Evolutionary conservation across 2,329 filamentous ascomycete genomes (phyloP).

Genomic region (Pseudocercospora pini-densiflorae): DNA sequence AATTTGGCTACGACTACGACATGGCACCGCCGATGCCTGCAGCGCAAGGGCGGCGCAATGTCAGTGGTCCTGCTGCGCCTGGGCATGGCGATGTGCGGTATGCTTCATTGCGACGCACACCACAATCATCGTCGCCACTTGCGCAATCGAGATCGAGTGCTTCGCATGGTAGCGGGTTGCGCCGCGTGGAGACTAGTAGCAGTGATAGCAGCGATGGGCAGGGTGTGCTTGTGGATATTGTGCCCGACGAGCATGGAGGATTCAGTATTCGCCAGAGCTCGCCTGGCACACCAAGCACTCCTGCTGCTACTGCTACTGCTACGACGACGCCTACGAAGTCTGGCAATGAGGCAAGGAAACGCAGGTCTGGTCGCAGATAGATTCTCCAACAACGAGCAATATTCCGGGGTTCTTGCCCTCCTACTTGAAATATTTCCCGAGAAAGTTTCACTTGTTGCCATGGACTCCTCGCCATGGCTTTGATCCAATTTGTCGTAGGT

Average conservation of each 20-base stretch:
- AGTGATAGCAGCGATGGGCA: constrained; percentile 35
- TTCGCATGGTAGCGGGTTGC: constrained; percentile 27
- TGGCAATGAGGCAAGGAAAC: constrained; percentile 29
- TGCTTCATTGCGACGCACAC: constrained; percentile 35
- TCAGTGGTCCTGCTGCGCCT: constrained; percentile 38
- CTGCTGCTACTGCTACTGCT: constrained; percentile 21
- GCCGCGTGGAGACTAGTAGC: constrained; percentile 30
- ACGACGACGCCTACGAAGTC: constrained; percentile 18
- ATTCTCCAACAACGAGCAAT: not conserved
- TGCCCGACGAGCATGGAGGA: constrained; percentile 30
- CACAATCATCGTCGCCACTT: constrained; percentile 32
- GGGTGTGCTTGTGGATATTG: constrained; percentile 38
- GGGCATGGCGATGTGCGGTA: constrained; percentile 38
- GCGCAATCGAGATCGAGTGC: constrained; percentile 20
- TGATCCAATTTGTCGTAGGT: no score
- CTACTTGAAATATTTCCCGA: no score
- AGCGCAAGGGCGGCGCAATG: constrained; percentile 42
- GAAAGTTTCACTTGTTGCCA: no score
- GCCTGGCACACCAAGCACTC: constrained; percentile 13
- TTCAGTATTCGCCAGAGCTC: constrained; percentile 27
- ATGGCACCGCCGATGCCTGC: constrained; percentile 35
- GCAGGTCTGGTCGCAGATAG: constrained; percentile 29
- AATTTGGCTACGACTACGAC: constrained; percentile 43
- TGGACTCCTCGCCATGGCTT: no score
- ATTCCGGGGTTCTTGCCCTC: not conserved